Conservation (phyloP, 2,329 filamentous ascomycete species). For the Immersiporthe knoxdaviesiana region DNA sequence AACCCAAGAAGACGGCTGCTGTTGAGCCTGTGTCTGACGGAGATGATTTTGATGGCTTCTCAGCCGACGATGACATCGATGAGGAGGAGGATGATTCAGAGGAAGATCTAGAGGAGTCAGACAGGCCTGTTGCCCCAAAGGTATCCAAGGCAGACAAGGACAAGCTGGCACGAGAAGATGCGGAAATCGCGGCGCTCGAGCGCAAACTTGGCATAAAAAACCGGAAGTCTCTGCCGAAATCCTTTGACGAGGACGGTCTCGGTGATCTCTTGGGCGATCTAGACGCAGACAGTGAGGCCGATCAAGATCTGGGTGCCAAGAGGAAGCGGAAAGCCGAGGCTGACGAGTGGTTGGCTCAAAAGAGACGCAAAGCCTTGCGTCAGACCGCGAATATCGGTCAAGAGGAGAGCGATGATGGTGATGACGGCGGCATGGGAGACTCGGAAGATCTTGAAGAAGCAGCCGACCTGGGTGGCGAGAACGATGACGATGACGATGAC, state of each 20-base stretch:
- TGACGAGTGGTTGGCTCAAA: conserved; percentile 63
- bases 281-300: conserved; percentile 53
- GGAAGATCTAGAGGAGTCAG: conserved; percentile 33
- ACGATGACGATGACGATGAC: conserved; percentile 32
- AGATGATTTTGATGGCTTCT: conserved; percentile 31
- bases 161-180: conserved; percentile 78
- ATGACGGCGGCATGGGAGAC: conserved; percentile 34
- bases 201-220: conserved; percentile 83
- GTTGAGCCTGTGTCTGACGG: conserved; percentile 34
- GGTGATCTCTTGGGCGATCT: conserved; percentile 76
- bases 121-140: conserved; percentile 24
- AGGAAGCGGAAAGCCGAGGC: conserved; percentile 63
- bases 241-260: conserved; percentile 81
- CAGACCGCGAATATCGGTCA: conserved; percentile 31
- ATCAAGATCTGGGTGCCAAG: conserved; percentile 55
- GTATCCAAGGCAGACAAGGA: conserved; percentile 53
- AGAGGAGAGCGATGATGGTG: conserved; percentile 38
- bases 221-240: conserved; percentile 72
- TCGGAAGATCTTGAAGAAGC: conserved; percentile 37
- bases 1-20: background rate
- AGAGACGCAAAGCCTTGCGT: conserved; percentile 52
- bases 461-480: conserved; percentile 28
- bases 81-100: conserved; percentile 14
- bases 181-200: conserved; percentile 84
- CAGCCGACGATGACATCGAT: conserved; percentile 29